Evolutionary conservation across 345 rosid species (phyloP).

Genomic region (Adansonia digitata): DNA sequence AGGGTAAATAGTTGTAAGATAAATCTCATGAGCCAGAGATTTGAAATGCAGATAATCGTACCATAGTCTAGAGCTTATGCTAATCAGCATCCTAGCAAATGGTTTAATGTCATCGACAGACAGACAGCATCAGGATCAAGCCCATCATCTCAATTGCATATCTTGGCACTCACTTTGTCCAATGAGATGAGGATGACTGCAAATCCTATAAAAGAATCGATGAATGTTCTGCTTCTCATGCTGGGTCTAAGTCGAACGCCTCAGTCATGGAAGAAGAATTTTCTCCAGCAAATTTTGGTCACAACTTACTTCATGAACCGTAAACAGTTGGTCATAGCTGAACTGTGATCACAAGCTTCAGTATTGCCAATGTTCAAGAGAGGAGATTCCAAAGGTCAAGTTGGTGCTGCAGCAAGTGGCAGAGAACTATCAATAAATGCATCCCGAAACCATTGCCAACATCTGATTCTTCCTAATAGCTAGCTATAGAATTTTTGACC

Average conservation of each 20-base stretch:
- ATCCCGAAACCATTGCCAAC: not conserved
- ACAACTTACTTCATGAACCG: not conserved
- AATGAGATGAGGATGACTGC: not conserved
- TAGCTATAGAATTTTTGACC: not conserved
- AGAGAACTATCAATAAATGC: not conserved
- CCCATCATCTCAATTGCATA: not conserved
- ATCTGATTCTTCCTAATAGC: not conserved
- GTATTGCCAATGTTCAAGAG: not conserved
- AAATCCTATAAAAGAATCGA: not conserved
- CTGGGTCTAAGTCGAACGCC: not conserved
- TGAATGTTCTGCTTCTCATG: not conserved
- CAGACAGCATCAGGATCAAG: not conserved
- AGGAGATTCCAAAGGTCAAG: not conserved
- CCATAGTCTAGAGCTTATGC: not conserved
- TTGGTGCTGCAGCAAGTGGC: not conserved
- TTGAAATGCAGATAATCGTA: not conserved
- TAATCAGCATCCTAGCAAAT: not conserved
- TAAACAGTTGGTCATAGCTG: not conserved
- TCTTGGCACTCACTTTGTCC: no score
- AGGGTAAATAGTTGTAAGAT: no score
- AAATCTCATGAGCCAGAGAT: no score
- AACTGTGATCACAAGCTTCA: no score
- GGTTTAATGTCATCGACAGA: not conserved
- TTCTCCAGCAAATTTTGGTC: not conserved
- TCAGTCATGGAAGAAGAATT: not conserved